A percentile compares a stretch with the other conserved stretches of the same genome.
Evolutionary conservation across 2,329 filamentous ascomycete genomes (phyloP).

Genomic region (Diaporthe citrichinensis): DNA sequence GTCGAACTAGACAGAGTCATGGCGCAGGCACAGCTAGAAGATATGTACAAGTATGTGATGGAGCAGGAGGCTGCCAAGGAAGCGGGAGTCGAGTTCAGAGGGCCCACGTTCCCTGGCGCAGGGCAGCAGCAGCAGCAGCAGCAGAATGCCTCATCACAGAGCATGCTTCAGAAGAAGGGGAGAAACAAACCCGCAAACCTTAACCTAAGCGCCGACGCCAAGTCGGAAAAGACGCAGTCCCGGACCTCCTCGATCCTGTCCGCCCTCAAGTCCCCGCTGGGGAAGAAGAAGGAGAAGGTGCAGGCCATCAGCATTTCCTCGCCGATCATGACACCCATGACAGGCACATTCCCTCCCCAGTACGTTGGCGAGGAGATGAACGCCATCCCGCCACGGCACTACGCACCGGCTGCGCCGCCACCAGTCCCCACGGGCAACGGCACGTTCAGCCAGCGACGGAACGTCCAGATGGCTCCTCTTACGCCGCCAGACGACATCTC

Average conservation of each 20-base stretch:
- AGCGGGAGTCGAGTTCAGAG: conserved; percentile 65
- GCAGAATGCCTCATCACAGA: conserved; percentile 46
- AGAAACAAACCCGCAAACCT: conserved; percentile 65
- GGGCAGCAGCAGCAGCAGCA: conserved; percentile 44
- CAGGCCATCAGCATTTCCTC: conserved; percentile 73
- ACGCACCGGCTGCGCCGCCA: conserved; percentile 70
- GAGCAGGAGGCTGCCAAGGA: conserved; percentile 83
- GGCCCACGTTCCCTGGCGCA: conserved; percentile 54
- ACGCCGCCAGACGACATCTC: conserved; percentile 60
- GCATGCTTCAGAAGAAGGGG: conserved; percentile 58
- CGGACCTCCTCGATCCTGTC: conserved; percentile 72
- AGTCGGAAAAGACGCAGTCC: conserved; percentile 67
- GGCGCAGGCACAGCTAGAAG: conserved; percentile 87
- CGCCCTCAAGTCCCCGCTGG: conserved; percentile 72
- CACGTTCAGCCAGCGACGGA: conserved; percentile 52
- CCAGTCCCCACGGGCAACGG: conserved; percentile 66
- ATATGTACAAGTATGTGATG: conserved; percentile 93
- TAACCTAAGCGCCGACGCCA: conserved; percentile 57
- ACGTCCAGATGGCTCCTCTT: conserved; percentile 56
- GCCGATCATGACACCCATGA: conserved; percentile 75
- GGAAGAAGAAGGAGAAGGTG: conserved; percentile 66
- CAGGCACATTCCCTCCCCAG: conserved; percentile 68
- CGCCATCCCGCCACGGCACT: conserved; percentile 70
- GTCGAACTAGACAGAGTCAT: conserved; percentile 81
- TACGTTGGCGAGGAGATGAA: conserved; percentile 69